phyloP scores from a whole-genome alignment of 2,329 filamentous ascomycete species.

The Hymenoscyphus fraxineus region DNA sequence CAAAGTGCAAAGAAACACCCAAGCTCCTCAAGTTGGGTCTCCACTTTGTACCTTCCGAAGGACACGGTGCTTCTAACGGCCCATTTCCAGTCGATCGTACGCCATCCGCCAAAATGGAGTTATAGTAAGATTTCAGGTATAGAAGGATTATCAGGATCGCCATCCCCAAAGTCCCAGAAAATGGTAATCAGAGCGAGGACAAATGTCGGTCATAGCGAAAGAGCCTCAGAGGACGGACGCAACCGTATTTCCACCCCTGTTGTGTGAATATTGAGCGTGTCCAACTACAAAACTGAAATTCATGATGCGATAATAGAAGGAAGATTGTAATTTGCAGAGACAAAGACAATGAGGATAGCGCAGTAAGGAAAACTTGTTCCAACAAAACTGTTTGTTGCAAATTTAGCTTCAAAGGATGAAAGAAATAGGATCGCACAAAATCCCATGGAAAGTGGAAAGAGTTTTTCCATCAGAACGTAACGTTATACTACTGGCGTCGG shows the following conservation, averaged over 20 bases:
- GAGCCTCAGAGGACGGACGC: neutral
- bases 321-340: neutral
- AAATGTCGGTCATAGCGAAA: neutral
- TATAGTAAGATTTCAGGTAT: neutral
- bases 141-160: neutral
- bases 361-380: neutral
- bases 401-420: neutral
- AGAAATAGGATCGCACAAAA: neutral
- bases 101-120: neutral
- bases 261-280: too few relatives aligned
- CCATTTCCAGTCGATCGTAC: neutral
- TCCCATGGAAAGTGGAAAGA: too few relatives aligned
- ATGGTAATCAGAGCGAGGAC: neutral
- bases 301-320: neutral
- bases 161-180: too few relatives aligned
- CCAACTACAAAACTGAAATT: too few relatives aligned
- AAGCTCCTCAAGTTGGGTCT: neutral
- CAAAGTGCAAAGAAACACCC: neutral
- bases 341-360: neutral
- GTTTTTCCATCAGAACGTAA: too few relatives aligned
- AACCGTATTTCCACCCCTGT: neutral
- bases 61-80: neutral
- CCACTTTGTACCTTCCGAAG: neutral
- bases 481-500: too few relatives aligned
- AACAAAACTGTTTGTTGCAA: neutral